Base-by-base conservation (phyloP, 2,329 filamentous ascomycete genomes). In the Bertia moriformis region DNA sequence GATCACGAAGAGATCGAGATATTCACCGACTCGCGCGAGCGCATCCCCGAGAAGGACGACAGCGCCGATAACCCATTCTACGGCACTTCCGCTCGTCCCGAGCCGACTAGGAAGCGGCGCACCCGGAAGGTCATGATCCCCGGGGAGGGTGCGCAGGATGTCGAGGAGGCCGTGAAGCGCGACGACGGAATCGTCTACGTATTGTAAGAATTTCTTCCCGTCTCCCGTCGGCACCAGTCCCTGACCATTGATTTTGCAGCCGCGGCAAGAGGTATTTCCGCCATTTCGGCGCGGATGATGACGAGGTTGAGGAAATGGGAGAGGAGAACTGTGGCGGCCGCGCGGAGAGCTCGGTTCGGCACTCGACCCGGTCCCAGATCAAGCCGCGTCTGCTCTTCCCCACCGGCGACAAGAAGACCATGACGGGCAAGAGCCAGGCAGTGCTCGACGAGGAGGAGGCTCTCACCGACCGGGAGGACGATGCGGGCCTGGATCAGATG, bases 11-110 rank as follows among this genome's bases (percentile, higher is more conserved):
- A 65, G n/a, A 83, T 88, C 47, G 57, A 71, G 45, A 84, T 89
- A 50, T 89, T 77, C 52, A 87, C 80, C 30, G 83, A 91, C 55
- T 75, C 83, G 1, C 79, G 86, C 45, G 87, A 93, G 47, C 77
- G 79, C 40, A 58, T 87, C 32, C 84, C 84, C 15, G 69, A 76
- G 45, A 61, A 73, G 32, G 82, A 86, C 48, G 54, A 60, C n/a
- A 75, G 67, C 46, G 59, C 64, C 4, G 75, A 78, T 18, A 91
- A 89, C 52, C 83, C 83, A 1, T 91, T 89, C 55, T 70, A 76
- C 43, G 71, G 67, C 39, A 62, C 64, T 35, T 44, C 48, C 20
- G 50, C 60, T 24, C 46, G 61, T 41, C 43, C 51, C 17, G 41
- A 57, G 37, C 55, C 61, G 62, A 73, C 70, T 52, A 69, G 67